Evolutionary conservation across 495 filamentous ascomycete genomes (phyloP), one percentile per base, ranked within the genome.

Genomic region (Penicillium parvum): DNA sequence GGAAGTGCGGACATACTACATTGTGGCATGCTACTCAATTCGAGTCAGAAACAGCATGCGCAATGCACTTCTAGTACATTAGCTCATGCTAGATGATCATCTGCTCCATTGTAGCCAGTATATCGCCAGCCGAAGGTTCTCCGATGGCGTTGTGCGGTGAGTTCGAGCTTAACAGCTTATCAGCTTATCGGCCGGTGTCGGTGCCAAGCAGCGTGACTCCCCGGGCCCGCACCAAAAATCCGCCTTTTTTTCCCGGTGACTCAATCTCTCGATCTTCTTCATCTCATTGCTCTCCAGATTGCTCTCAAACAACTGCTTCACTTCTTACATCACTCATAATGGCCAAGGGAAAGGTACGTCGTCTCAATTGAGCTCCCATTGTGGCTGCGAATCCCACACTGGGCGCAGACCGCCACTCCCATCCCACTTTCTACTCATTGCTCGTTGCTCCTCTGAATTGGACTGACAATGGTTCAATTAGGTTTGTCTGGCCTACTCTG

Each of bases 401-500:
- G 14, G 25, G 23, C 37, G 12, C 37, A 57, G 49, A 60, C 56
- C 56, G 53, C 56, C 38, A 57, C 32, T 52, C 28, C 9, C 34
- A 44, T 45, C 41, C 32, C 32, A 26, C 35, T 8, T 27, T 45
- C 47, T 23, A 35, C 43, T 43, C 30, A 29, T 53, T 32, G 41
- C 37, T 27, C 30, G 25, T 18, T 18, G 26, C 25, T 18, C 33
- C 30, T 39, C 35, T 19, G 19, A 23, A 33, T 10, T 21, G n/a
- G 22, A 43, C 44, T 51, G 34, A 53, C 50, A 22, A 47, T 51
- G 47, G 28, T 37, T 52, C 37, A 34, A 41, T 57, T 37, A 65
- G 60, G 60, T 65, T 57, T 66, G 63, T 42, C 49, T 66, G 29
- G 63, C 63, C 46, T 66, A 63, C 60, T 64, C 60, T 42, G 63